Percentiles rank a stretch among this genome's conserved stretches.
phyloP scores from a whole-genome alignment of 495 filamentous ascomycete species.

The Diplogelasinospora grovesii region DNA sequence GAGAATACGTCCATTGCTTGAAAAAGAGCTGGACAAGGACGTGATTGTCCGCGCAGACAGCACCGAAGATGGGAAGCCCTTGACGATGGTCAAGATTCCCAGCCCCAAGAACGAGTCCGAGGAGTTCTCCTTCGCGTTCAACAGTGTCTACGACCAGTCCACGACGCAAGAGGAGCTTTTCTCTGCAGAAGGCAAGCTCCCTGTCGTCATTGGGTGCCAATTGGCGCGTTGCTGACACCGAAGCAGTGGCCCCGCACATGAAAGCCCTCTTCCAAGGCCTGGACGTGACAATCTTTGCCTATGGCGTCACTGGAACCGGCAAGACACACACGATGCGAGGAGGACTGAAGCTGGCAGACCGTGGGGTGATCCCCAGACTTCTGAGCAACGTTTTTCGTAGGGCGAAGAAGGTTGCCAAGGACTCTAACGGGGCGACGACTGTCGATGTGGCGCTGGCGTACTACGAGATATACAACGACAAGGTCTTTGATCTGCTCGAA shows the following conservation, averaged over 20 bases:
- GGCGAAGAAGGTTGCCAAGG: slow-evolving; percentile 81
- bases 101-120: slow-evolving; percentile 90
- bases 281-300: slow-evolving; percentile 92
- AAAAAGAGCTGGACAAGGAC: slow-evolving; percentile 75
- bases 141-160: slow-evolving; percentile 76
- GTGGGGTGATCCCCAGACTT: slow-evolving; percentile 85
- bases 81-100: slow-evolving; percentile 77
- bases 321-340: slow-evolving; percentile 99
- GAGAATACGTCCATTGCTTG: slow-evolving; percentile 78
- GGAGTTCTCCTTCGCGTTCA: slow-evolving; percentile 91
- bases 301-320: slow-evolving; percentile 90
- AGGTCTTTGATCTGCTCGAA: slow-evolving; percentile 90
- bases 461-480: slow-evolving; percentile 98
- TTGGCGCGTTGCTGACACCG: slow-evolving; percentile 7
- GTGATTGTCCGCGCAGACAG: slow-evolving; percentile 65
- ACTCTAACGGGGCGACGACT: slow-evolving; percentile 63
- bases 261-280: slow-evolving; percentile 92
- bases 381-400: slow-evolving; percentile 81
- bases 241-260: slow-evolving; percentile 51
- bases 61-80: slow-evolving; percentile 48
- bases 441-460: slow-evolving; percentile 83
- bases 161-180: slow-evolving; percentile 82
- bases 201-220: not conserved
- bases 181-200: slow-evolving; percentile 67
- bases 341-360: slow-evolving; percentile 78